Conservation (phyloP, 202 grass and related monocot species). For the Elaeis oleifera region DNA sequence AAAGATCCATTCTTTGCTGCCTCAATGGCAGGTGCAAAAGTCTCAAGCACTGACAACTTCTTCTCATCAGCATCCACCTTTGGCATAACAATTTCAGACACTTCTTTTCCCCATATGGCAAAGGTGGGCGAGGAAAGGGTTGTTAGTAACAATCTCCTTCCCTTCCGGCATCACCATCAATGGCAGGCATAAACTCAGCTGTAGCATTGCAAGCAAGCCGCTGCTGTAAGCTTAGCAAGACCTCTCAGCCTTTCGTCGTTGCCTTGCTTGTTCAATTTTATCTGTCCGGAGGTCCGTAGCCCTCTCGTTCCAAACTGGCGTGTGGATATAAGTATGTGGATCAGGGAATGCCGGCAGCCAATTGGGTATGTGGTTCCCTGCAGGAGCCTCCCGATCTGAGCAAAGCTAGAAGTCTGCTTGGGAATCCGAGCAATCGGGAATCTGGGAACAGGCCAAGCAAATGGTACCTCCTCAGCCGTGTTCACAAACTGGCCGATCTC, state of each 20-base stretch:
- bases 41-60: slow-evolving; percentile 53
- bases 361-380: slow-evolving; percentile 49
- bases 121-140: slow-evolving; percentile 56
- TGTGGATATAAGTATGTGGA: slow-evolving; percentile 41
- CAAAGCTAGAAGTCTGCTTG: slow-evolving; percentile 19
- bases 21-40: slow-evolving; percentile 62
- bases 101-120: slow-evolving; percentile 43
- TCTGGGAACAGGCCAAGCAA: slow-evolving; percentile 36
- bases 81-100: slow-evolving; percentile 42
- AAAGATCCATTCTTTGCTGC: slow-evolving; percentile 29
- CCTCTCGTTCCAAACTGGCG: slow-evolving; percentile 46
- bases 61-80: slow-evolving; percentile 15
- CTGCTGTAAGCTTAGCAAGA: slow-evolving; percentile 66
- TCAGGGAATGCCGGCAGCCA: slow-evolving; percentile 79
- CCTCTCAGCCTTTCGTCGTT: slow-evolving; percentile 64
- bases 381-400: slow-evolving; percentile 20
- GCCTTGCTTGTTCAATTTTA: slow-evolving; percentile 39
- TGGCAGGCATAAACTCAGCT: slow-evolving; percentile 25
- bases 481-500: slow-evolving; percentile 47
- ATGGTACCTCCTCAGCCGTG: slow-evolving; percentile 47
- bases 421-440: slow-evolving; percentile 43
- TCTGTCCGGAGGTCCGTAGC: slow-evolving; percentile 11
- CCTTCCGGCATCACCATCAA: slow-evolving; percentile 25
- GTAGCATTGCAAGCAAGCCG: slow-evolving; percentile 42
- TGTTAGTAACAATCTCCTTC: slow-evolving; percentile 44